Percentiles rank a stretch among this genome's conserved stretches.
Evolutionary conservation across 495 filamentous ascomycete species (phyloP).

Genomic region (Rhypophila decipiens): DNA sequence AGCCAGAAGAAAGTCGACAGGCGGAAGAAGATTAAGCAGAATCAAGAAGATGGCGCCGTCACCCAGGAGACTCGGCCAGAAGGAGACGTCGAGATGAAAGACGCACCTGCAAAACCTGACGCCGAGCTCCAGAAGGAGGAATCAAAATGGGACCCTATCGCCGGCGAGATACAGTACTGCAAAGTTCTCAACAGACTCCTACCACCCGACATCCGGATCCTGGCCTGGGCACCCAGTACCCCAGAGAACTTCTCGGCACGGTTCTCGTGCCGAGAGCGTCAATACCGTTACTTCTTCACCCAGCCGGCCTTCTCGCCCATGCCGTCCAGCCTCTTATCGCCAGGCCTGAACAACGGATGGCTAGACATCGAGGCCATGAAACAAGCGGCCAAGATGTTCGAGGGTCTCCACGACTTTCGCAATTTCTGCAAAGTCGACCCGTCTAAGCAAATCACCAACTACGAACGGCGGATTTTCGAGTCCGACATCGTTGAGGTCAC

Average conservation of each 20-base stretch:
- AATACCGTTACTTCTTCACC: constrained; percentile 96
- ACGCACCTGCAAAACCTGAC: neutral
- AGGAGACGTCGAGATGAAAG: neutral
- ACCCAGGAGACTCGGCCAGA: too few species aligned
- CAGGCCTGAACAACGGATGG: constrained; percentile 35
- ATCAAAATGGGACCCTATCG: constrained; percentile 60
- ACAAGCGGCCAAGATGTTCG: constrained; percentile 66
- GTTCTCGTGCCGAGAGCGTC: constrained; percentile 84
- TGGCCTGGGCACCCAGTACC: constrained; percentile 87
- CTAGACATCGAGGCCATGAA: constrained; percentile 85
- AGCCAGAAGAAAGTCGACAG: constrained; percentile 60
- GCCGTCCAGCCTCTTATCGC: constrained; percentile 28
- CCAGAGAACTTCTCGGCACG: constrained; percentile 78
- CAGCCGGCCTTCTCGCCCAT: constrained; percentile 73
- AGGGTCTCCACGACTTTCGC: constrained; percentile 86
- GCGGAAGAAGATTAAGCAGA: constrained; percentile 7
- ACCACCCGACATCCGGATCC: constrained; percentile 78
- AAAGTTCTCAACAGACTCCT: constrained; percentile 77
- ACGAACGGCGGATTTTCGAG: constrained; percentile 66
- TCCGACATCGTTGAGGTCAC: constrained; percentile 66
- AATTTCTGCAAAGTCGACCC: constrained; percentile 94
- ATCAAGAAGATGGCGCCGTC: neutral
- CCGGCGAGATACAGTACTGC: constrained; percentile 78
- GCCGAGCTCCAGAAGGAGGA: constrained; percentile 2
- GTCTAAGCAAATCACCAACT: constrained; percentile 78